Evolutionary conservation across 2,329 filamentous ascomycete species (phyloP).

Genomic region (Teratosphaeria viscida): DNA sequence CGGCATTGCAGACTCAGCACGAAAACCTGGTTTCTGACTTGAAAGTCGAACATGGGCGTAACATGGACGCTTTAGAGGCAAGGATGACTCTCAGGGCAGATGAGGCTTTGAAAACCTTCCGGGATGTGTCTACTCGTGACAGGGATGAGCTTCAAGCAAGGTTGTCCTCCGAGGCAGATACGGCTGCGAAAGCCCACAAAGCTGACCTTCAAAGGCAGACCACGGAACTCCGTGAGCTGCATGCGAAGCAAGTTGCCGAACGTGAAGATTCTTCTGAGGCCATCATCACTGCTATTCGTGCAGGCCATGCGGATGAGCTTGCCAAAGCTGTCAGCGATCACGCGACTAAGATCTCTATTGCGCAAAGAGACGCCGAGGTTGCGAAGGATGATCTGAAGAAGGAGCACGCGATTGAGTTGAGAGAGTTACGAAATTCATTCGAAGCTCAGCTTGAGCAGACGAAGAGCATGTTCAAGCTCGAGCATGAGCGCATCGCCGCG

Average conservation of each 20-base stretch:
- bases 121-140: neutral
- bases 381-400: conserved; percentile 1
- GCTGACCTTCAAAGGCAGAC: conserved; percentile 8
- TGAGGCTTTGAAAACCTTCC: neutral
- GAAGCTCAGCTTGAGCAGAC: conserved; percentile 3
- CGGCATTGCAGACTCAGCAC: neutral
- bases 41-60: neutral
- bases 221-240: neutral
- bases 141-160: conserved; percentile 4
- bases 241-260: conserved; percentile 3
- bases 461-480: conserved; percentile 5
- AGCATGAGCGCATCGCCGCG: conserved; percentile 3
- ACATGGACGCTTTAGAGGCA: neutral
- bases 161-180: conserved; percentile 7
- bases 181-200: conserved; percentile 3
- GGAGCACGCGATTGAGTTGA: conserved; percentile 2
- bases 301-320: conserved; percentile 5
- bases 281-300: conserved; percentile 3
- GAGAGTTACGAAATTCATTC: conserved; percentile 1
- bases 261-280: conserved; percentile 5
- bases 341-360: neutral
- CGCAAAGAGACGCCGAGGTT: neutral
- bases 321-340: conserved; percentile 2
- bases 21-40: neutral
- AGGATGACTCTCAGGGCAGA: neutral